Evolutionary conservation across 2,329 filamentous ascomycete genomes (phyloP).

Genomic region (Tricladium varicosporioides): DNA sequence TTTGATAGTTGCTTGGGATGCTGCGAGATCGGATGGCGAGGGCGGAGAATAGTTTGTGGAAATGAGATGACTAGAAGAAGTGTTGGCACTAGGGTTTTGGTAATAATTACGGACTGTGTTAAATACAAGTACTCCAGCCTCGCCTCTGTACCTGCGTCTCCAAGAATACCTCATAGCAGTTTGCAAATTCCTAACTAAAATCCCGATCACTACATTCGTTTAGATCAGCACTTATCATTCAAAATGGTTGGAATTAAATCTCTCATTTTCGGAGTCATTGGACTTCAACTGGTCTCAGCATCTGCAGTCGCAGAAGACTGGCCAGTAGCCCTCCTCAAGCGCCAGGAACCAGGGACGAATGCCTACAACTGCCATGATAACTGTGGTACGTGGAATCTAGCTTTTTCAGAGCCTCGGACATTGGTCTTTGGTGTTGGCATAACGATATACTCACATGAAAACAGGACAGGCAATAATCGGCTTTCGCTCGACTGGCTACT

Average conservation of each 20-base stretch:
- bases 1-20: background rate
- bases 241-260: constrained; percentile 17
- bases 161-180: too few species aligned
- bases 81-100: background rate
- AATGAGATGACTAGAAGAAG: too few species aligned
- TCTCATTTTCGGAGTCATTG: constrained; percentile 6
- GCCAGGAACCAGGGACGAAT: constrained; percentile 19
- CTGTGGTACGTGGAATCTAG: constrained; percentile 14
- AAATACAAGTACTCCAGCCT: constrained; percentile 1
- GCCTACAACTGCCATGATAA: constrained; percentile 17
- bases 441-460: background rate
- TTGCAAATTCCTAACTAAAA: background rate
- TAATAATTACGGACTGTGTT: background rate
- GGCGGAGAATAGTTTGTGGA: too few species aligned
- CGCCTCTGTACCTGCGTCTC: background rate
- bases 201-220: too few species aligned
- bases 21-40: constrained; percentile 3
- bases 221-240: background rate
- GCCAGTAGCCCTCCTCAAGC: constrained; percentile 14
- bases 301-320: constrained; percentile 11
- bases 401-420: background rate
- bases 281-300: constrained; percentile 7
- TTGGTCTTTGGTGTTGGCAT: background rate
- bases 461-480: constrained; percentile 7
- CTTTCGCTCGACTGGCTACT: constrained; percentile 7